Percentiles rank a stretch among this genome's conserved stretches.
phyloP scores from a whole-genome alignment of 768 basidiomycete genomes.

The Boletus subcaerulescens region DNA sequence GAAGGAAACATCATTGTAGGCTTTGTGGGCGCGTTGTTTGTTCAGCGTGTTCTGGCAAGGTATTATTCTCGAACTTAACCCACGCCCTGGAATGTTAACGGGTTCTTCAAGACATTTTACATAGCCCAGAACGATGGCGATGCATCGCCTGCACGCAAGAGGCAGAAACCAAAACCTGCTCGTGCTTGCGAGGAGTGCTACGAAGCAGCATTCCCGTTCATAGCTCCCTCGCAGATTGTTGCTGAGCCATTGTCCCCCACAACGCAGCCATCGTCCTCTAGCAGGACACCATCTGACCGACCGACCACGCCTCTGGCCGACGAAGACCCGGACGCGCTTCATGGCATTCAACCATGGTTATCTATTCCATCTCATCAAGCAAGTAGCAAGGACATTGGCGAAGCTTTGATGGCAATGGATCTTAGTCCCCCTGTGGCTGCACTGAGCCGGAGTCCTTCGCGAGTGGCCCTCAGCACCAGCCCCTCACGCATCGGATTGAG shows the following conservation, averaged over 20 bases:
- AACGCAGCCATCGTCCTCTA: constrained; percentile 6
- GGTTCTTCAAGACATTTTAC: constrained; percentile 68
- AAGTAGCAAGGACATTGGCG: constrained; percentile 16
- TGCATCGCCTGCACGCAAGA: constrained; percentile 35
- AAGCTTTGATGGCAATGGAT: constrained; percentile 42
- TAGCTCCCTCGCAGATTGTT: neutral
- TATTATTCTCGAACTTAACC: constrained; percentile 24
- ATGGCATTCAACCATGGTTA: constrained; percentile 28
- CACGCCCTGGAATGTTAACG: neutral
- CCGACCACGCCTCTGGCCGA: constrained; percentile 21
- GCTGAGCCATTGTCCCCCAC: constrained; percentile 5
- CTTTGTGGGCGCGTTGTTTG: constrained; percentile 87
- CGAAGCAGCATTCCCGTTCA: constrained; percentile 76
- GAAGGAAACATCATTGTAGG: constrained; percentile 82
- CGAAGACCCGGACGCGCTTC: constrained; percentile 5
- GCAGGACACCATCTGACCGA: constrained; percentile 10
- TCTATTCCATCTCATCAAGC: constrained; percentile 26
- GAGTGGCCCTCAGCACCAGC: constrained; percentile 15
- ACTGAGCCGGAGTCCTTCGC: constrained; percentile 26
- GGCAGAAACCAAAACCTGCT: constrained; percentile 54
- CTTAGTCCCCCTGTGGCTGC: constrained; percentile 9
- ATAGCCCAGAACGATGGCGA: constrained; percentile 49
- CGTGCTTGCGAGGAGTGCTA: constrained; percentile 87
- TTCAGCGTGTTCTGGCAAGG: constrained; percentile 76
- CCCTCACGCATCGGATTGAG: constrained; percentile 20